Base-by-base conservation (phyloP, 306 rosid species). In the Cicer bijugum region DNA sequence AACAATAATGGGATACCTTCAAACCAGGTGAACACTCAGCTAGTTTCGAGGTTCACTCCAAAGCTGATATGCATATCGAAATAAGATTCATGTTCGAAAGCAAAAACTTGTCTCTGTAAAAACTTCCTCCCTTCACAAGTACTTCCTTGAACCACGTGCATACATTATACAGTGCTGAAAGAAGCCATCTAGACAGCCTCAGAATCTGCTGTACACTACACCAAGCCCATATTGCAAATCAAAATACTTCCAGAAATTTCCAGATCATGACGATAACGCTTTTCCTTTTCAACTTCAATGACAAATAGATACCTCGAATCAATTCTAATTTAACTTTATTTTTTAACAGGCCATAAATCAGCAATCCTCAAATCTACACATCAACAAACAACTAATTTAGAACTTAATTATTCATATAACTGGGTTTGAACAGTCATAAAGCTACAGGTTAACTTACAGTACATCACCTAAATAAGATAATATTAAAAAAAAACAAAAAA, bases 251-350 rank as follows among this genome's bases (percentile, higher is more conserved):
- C 45, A 59, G 70, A 59, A 74, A 72, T 53, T 52, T 9, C n/a
- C 45, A 9, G 69, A n/a, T 62, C 72, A 78, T 45, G 20, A 55
- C 73, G 69, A 47, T 20, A 77, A 69, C 44, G 17, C 42, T 61
- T 60, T 60, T 28, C 19, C 67, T 9, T 12, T 72, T 62, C 42
- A 74, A 78, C 50, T 78, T 63, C 77, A 71, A 48, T 33, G 67
- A 51, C 38, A 55, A 70, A 56, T 33, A 51, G 51, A 42, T 51
- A 62, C 16, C 12, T 43, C 28, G 33, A 42, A 23, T 61, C 71
- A 62, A 61, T 28, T 61, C 57, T 50, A 70, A 33, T 70, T 61
- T 50, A 45, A 57, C 48, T 59, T 20, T 38, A 37, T n/a, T 45
- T 47, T 58, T 35, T 43, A 46, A 33, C 35, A 68, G 37, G 44